Base-by-base conservation (phyloP, 2,329 filamentous ascomycete genomes). In the Epicoccum nigrum region DNA sequence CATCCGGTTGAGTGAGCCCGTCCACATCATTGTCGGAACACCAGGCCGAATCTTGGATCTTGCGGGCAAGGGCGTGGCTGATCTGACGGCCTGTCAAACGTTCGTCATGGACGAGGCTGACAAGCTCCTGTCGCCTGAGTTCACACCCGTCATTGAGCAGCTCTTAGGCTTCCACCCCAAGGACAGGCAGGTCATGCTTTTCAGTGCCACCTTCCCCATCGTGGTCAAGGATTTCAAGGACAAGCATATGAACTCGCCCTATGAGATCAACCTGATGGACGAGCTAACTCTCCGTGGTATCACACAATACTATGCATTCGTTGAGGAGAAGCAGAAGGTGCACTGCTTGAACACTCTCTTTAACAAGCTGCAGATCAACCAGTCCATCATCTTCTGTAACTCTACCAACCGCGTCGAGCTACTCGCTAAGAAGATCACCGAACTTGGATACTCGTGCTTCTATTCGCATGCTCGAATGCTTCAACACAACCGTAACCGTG, bases 81-180 rank as follows among this genome's bases (percentile, higher is more conserved):
- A 99, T 76, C 83, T 99, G 41, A 95, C 92, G 67, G 89, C 95
- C 77, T 97, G 94, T 73, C 88, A 92, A 66, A 97, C 95, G 70
- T 99, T 99, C 73, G 91, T 99, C 77, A 99, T 99, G 94, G 94
- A 99, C 70, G 94, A 99, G 76, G 94, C 94, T 47, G 94, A 99
- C 77, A 99, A 99, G 80, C 86, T 99, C 55, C 84, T 99, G 42
- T 99, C 94, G 6, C 86, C 90, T 53, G 94, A 99, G 73, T 99
- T 99, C 72, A 99, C 94, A 6, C 92, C 93, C 20, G 92, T 96
- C 58, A 96, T 99, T 62, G 95, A 99, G 76, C 92, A 99, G 74
- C 83, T 99, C 17, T 82, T 99, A 41, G 88, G 90, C 59, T 97
- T 96, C 77, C 93, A 97, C 74, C 93, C 94, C 58, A 96, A 94